A percentile compares a stretch with the other conserved stretches of the same genome.
phyloP scores from a whole-genome alignment of 164 flowering plant genomes.

The Piper betle region DNA sequence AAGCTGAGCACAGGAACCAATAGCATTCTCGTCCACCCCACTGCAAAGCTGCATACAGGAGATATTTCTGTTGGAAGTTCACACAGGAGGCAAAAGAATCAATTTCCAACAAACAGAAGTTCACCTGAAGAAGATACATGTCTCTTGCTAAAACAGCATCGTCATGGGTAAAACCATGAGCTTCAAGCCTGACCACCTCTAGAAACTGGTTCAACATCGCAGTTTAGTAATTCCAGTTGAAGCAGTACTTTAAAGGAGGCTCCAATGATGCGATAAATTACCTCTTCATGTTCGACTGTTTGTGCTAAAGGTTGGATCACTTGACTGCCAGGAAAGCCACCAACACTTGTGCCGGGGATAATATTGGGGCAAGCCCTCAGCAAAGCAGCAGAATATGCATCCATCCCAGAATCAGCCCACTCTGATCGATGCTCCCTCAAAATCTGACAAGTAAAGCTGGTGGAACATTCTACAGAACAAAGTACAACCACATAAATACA shows the following conservation, averaged over 20 bases:
- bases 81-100: no score
- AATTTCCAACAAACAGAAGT: no score
- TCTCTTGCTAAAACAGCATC: slow-evolving; percentile 66
- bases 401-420: slow-evolving; percentile 89
- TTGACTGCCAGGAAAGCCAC: slow-evolving; percentile 57
- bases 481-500: neutral
- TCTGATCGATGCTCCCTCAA: slow-evolving; percentile 94
- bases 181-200: slow-evolving; percentile 89
- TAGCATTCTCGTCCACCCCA: slow-evolving; percentile 93
- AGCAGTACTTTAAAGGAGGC: neutral
- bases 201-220: slow-evolving; percentile 33
- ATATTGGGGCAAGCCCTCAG: slow-evolving; percentile 66
- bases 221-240: neutral
- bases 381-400: slow-evolving; percentile 82
- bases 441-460: slow-evolving; percentile 89
- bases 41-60: slow-evolving; percentile 49
- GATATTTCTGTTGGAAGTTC: neutral
- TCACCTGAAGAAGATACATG: slow-evolving; percentile 77
- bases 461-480: slow-evolving; percentile 71
- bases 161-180: slow-evolving; percentile 49
- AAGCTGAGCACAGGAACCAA: slow-evolving; percentile 88
- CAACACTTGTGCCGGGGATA: slow-evolving; percentile 58
- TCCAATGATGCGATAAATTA: slow-evolving; percentile 1
- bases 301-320: slow-evolving; percentile 90
- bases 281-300: slow-evolving; percentile 96